Evolutionary conservation across 2,329 filamentous ascomycete species (phyloP).

Genomic region (Neofusicoccum parvum): DNA sequence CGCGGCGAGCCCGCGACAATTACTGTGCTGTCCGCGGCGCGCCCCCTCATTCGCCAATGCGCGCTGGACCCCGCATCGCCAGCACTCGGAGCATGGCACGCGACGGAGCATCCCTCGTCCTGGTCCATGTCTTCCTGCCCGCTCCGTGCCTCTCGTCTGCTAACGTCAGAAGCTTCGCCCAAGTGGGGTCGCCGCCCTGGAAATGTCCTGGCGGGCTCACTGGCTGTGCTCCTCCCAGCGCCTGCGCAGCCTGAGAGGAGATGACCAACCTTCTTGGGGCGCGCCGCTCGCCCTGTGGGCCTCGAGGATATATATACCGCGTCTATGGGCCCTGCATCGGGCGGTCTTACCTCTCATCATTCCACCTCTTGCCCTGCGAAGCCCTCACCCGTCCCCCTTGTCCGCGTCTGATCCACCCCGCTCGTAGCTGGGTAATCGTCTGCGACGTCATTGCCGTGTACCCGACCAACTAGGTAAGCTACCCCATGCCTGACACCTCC

Average conservation of each 20-base stretch:
- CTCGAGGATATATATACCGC: slow-evolving; percentile 6
- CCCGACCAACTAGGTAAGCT: slow-evolving; percentile 9
- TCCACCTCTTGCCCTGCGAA: neutral
- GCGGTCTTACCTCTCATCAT: neutral
- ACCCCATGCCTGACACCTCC: neutral
- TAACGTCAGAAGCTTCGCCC: slow-evolving; percentile 17
- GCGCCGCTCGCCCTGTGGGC: slow-evolving; percentile 4
- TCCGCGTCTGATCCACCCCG: neutral
- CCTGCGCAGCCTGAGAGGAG: neutral
- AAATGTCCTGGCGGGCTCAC: neutral
- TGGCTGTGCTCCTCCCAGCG: neutral
- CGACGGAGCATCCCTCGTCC: neutral
- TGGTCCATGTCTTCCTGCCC: slow-evolving; percentile 2
- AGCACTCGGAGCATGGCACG: neutral
- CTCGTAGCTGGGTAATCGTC: slow-evolving; percentile 8
- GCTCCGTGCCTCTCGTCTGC: neutral
- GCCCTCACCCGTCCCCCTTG: neutral
- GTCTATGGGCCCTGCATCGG: slow-evolving; percentile 4
- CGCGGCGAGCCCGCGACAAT: neutral
- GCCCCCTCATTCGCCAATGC: slow-evolving; percentile 12
- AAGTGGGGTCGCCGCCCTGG: slow-evolving; percentile 11
- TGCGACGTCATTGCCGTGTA: slow-evolving; percentile 12
- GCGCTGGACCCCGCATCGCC: slow-evolving; percentile 15
- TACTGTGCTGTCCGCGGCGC: neutral
- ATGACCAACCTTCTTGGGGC: slow-evolving; percentile 6